Evolutionary conservation across 1,139 yeast species (phyloP), one percentile per base, ranked within the genome.

Genomic region (Blastobotrys elegans): DNA sequence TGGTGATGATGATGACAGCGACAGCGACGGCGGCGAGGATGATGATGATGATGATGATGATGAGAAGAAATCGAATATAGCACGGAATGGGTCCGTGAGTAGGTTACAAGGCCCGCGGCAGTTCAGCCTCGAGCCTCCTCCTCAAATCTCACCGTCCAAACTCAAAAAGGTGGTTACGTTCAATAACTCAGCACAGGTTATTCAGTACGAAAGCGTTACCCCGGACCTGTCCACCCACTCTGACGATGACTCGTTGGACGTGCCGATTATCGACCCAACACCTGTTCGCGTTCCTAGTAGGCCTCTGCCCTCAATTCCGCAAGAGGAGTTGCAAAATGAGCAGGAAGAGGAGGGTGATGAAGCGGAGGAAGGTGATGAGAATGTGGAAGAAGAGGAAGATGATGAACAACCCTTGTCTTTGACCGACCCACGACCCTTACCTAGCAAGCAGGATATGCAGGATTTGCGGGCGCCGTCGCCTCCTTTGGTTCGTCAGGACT

Each of bases 201-300:
- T 74, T 36, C 73, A 72, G 51, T 74, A 71, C 54, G 74, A 71
- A 38, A 61, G 67, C 21, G 53, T 58, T 26, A 68, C 72, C 1
- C 72, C 73, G 1, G 74, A 72, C 18, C 35, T 64, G 41, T 34
- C 50, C 6, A 42, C 50, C 16, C 40, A 49, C 10, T 61, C 57
- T 16, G 53, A 53, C 16, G 50, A 49, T 4, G 57, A 56, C 4
- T 57, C 53, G 7, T 49, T 46, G 7, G 55, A 52, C 16, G 18
- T 35, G 14, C 26, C 33, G 33, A 30, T 14, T 30, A 30, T 30
- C 33, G 33, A 30, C 17, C 27, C 27, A 5, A 24, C 27, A 6
- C 27, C 27, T 24, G 27, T 24, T 24, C 27, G 27, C 5, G 27
- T 24, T 24, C 8, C 27, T 6, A 6, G 8, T 5, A 5, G 27